These are phyloP conservation scores for Botryosphaeria dothidea DNA, from an alignment of 2,329 filamentous ascomycete species.

Conservation along the genomic window DNA sequence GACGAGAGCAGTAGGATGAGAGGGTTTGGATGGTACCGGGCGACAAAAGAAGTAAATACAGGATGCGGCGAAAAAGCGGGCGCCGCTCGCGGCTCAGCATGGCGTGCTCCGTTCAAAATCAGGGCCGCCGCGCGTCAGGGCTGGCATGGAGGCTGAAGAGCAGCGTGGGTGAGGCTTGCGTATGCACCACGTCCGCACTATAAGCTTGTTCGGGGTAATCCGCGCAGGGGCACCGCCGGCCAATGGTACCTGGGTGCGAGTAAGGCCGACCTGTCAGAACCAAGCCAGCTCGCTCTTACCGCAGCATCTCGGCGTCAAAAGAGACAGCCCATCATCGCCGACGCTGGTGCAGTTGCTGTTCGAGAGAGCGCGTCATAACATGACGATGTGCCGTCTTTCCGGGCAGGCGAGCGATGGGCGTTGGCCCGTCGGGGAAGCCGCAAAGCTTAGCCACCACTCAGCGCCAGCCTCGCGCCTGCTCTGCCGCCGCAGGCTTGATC, in stretches of 20 bases:
- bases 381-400: background rate
- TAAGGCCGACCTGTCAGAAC: background rate
- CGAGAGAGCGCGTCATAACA: background rate
- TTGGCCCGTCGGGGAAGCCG: background rate
- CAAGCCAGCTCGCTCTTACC: background rate
- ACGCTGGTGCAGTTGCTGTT: background rate
- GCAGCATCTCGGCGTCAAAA: background rate
- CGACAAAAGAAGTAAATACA: background rate
- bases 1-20: background rate
- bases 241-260: background rate
- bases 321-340: background rate
- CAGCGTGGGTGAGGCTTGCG: constrained; percentile 3
- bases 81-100: constrained; percentile 5
- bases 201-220: constrained; percentile 1
- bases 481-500: background rate
- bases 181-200: background rate
- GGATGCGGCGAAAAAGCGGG: background rate
- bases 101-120: background rate
- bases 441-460: constrained; percentile 2
- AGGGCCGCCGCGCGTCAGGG: constrained; percentile 5
- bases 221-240: background rate
- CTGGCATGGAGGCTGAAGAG: constrained; percentile 1
- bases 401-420: background rate
- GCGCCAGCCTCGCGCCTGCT: background rate
- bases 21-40: background rate